Base-by-base conservation (phyloP, 1,284 basidiomycete genomes). In the Schizophyllum commune region DNA sequence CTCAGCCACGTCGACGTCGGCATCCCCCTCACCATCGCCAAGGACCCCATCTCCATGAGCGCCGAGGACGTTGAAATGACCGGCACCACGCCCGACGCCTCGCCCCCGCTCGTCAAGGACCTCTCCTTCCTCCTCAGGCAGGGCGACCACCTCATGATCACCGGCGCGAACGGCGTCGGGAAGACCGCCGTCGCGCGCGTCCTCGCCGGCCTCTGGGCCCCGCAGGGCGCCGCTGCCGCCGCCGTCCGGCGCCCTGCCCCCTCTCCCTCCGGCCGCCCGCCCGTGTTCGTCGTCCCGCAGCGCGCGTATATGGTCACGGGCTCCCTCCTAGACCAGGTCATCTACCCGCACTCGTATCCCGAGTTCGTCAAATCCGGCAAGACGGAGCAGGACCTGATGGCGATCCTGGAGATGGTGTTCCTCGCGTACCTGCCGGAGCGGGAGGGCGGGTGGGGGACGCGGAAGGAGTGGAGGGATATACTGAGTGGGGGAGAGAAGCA, bases 391-490 rank as follows among this genome's bases (percentile, higher is more conserved):
- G 89, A 94, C 62, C 72, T 95, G 60, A 80, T 86, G 73, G 77
- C 79, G 56, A 93, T 96, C 53, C 75, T 97, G 62, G 81, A 87
- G 67, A 83, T 85, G 62, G 94, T 91, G 8, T 92, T 94, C 74
- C 74, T 98, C 60, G 91, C 83, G 11, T 98, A 98, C 73, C 73
- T 98, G 34, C 92, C 94, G 0, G 82, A 82, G 22, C 79, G 96
- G 39, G 96, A 98, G 73, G 96, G 96, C 0, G 95, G 94, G 0
- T 92, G 92, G 86, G 82, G 80, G 63, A 91, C 92, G 17, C 78
- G 91, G 68, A 98, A 98, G 76, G 96, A 98, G 73, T 98, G 96
- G 96, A 86, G 94, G 67, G 94, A 96, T 73, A 92, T 96, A 52
- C 75, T 94, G 69, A 95, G 92, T 66, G 96, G 96, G 0, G 96